Evolutionary conservation across 179 eudicot species (phyloP).

Genomic region (Gypsophila paniculata): DNA sequence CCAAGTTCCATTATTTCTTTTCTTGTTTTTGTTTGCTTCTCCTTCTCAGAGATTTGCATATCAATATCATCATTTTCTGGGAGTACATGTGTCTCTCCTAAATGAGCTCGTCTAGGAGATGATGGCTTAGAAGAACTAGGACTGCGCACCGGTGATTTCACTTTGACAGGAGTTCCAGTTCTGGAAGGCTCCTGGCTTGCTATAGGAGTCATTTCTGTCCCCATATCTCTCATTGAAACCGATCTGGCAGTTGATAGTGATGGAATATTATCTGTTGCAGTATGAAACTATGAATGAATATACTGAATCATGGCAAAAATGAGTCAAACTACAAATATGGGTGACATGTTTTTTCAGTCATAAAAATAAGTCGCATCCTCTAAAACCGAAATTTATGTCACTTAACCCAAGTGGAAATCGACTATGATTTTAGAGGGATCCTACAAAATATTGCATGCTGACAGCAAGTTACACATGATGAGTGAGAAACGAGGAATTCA

Average conservation of each 20-base stretch:
- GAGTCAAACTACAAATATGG: slow-evolving; percentile 43
- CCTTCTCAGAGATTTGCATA: slow-evolving; percentile 48
- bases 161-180: slow-evolving; percentile 69
- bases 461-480: neutral
- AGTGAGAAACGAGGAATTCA: neutral
- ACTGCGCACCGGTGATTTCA: slow-evolving; percentile 62
- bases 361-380: neutral
- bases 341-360: slow-evolving; percentile 7
- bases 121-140: slow-evolving; percentile 50
- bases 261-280: slow-evolving; percentile 37
- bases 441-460: neutral
- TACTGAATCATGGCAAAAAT: slow-evolving; percentile 44
- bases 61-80: slow-evolving; percentile 24
- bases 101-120: slow-evolving; percentile 44
- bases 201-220: slow-evolving; percentile 79
- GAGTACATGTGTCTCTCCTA: slow-evolving; percentile 31
- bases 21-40: slow-evolving; percentile 56
- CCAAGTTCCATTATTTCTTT: slow-evolving; percentile 76
- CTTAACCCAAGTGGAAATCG: neutral
- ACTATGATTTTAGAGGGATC: neutral
- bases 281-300: slow-evolving; percentile 34
- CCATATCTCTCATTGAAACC: slow-evolving; percentile 82
- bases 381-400: neutral
- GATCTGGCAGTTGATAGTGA: slow-evolving; percentile 54
- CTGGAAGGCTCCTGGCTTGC: slow-evolving; percentile 85